Percentiles rank a stretch among this genome's conserved stretches.
Evolutionary conservation across 306 rosid genomes (phyloP).

Genomic region (Bauhinia variegata): DNA sequence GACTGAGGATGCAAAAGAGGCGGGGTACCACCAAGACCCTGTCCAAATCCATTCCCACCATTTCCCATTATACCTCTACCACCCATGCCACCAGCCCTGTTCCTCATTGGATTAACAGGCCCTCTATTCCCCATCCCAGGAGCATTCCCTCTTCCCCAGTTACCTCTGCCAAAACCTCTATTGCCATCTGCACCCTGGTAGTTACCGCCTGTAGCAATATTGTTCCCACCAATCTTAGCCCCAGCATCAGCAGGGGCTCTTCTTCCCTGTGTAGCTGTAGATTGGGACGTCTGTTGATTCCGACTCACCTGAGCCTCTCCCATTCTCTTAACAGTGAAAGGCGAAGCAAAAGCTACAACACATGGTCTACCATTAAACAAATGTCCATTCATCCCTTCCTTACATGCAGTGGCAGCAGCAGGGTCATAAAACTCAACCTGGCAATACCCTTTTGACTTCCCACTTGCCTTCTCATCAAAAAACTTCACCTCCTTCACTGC

Average conservation of each 20-base stretch:
- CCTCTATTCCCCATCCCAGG: constrained; percentile 91
- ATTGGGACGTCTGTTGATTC: constrained; percentile 68
- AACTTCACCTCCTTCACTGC: constrained; percentile 91
- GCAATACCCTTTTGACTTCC: constrained; percentile 95
- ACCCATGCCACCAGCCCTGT: constrained; percentile 81
- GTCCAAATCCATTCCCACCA: constrained; percentile 92
- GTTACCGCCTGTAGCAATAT: constrained; percentile 78
- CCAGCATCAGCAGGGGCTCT: constrained; percentile 74
- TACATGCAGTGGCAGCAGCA: constrained; percentile 68
- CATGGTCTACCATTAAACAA: constrained; percentile 86
- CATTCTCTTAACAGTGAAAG: constrained; percentile 87
- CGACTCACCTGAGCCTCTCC: constrained; percentile 89
- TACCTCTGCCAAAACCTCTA: constrained; percentile 84
- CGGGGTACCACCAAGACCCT: constrained; percentile 82
- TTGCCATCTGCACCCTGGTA: constrained; percentile 88
- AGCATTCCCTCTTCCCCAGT: constrained; percentile 86
- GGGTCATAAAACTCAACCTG: constrained; percentile 92
- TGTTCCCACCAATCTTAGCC: constrained; percentile 66
- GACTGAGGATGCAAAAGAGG: constrained; percentile 84
- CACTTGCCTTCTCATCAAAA: constrained; percentile 97
- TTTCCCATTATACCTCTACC: constrained; percentile 93
- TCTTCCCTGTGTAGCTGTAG: constrained; percentile 55
- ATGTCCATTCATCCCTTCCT: constrained; percentile 92
- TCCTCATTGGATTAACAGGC: constrained; percentile 77
- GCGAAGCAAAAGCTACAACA: constrained; percentile 84